A percentile compares a stretch with the other conserved stretches of the same genome.
Evolutionary conservation across 129 eudicot species (phyloP).

Genomic region (Flaveria robusta): DNA sequence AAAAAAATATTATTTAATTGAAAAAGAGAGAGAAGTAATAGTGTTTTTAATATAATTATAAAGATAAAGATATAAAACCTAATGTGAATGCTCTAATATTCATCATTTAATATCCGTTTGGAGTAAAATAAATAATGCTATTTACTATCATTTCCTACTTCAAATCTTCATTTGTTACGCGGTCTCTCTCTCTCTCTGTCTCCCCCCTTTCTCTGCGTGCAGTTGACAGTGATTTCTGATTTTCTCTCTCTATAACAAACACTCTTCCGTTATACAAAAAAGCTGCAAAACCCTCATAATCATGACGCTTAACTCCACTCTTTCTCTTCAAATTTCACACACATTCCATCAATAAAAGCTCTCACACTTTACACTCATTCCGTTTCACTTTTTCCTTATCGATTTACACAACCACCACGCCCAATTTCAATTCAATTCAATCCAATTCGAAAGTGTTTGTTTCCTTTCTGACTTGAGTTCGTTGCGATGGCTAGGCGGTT

Average conservation of each 20-base stretch:
- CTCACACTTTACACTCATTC: slow-evolving; percentile 25
- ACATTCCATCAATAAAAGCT: neutral
- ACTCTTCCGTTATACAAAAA: slow-evolving; percentile 17
- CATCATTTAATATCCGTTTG: no score
- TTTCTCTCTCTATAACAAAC: slow-evolving; percentile 34
- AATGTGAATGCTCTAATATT: no score
- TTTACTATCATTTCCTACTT: slow-evolving; percentile 2
- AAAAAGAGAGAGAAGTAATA: no score
- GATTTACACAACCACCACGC: neutral
- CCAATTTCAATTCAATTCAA: no score
- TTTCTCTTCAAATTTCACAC: slow-evolving; percentile 30
- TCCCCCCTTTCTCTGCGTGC: neutral
- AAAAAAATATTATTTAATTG: no score
- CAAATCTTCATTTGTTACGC: slow-evolving; percentile 9
- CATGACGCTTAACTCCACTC: slow-evolving; percentile 28
- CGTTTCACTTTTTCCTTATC: slow-evolving; percentile 1
- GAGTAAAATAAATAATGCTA: neutral
- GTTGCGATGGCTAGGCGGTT: slow-evolving; percentile 47
- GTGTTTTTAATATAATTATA: no score
- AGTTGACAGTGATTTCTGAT: neutral
- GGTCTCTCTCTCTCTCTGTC: neutral
- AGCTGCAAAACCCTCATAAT: slow-evolving; percentile 36
- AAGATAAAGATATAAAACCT: no score
- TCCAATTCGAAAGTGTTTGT: no score
- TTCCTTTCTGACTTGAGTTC: neutral